phyloP scores from a whole-genome alignment of 768 basidiomycete genomes.

The Sporobolomyces pararoseus region DNA sequence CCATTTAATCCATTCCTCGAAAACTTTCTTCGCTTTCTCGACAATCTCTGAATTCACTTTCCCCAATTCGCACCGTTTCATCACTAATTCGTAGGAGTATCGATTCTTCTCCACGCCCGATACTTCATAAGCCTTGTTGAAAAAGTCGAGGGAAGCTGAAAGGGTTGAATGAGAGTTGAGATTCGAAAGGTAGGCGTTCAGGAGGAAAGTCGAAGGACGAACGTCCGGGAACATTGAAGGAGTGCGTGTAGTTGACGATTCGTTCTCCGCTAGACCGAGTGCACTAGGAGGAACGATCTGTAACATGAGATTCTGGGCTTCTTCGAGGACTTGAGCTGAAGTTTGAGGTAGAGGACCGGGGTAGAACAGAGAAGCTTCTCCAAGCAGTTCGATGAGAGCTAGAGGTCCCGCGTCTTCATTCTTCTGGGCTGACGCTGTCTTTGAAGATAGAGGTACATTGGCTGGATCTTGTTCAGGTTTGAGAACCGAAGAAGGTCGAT shows the following conservation, averaged over 20 bases:
- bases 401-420: not conserved
- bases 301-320: constrained; percentile 35
- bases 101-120: constrained; percentile 55
- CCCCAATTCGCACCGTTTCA: constrained; percentile 61
- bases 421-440: not conserved
- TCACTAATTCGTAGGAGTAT: constrained; percentile 61
- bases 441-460: not conserved
- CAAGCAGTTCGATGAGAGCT: constrained; percentile 30
- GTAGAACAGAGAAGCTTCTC: constrained; percentile 36
- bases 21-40: constrained; percentile 61
- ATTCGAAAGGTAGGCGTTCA: constrained; percentile 78
- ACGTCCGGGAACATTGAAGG: constrained; percentile 52
- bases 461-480: constrained; percentile 20
- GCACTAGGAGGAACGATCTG: constrained; percentile 16
- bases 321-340: constrained; percentile 21
- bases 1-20: constrained; percentile 60
- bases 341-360: constrained; percentile 39
- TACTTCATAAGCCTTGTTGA: constrained; percentile 56
- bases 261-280: not conserved
- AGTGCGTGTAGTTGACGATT: not conserved
- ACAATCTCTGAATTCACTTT: constrained; percentile 54
- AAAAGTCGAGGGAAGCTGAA: constrained; percentile 55
- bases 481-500: constrained; percentile 14
- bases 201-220: constrained; percentile 58
- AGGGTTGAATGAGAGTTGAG: constrained; percentile 62